Percentiles rank a stretch among this genome's conserved stretches.
phyloP scores from a whole-genome alignment of 2,329 filamentous ascomycete genomes.

The Dactylellina leptospora region DNA sequence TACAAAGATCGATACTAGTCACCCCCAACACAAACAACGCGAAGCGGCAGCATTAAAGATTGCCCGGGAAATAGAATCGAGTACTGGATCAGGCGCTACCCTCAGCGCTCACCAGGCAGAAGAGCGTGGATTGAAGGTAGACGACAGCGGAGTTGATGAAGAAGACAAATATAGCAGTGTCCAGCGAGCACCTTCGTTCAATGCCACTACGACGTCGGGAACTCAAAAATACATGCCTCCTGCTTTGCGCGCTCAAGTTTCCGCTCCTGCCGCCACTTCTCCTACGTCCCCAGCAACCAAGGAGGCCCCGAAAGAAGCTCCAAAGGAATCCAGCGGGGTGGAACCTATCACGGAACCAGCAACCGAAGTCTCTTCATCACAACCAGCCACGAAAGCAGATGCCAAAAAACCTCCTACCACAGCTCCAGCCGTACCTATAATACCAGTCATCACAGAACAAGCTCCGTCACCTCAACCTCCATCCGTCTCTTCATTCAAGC shows the following conservation, averaged over 20 bases:
- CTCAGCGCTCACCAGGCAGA: slow-evolving; percentile 86
- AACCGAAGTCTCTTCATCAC: slow-evolving; percentile 33
- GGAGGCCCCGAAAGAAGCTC: slow-evolving; percentile 24
- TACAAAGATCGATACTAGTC: slow-evolving; percentile 82
- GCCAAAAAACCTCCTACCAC: slow-evolving; percentile 59
- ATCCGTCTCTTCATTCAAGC: slow-evolving; percentile 48
- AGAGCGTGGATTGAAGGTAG: slow-evolving; percentile 77
- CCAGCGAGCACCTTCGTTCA: slow-evolving; percentile 67
- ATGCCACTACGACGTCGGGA: slow-evolving; percentile 66
- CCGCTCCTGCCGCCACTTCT: slow-evolving; percentile 57
- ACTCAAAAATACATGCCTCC: slow-evolving; percentile 88
- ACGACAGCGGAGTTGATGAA: slow-evolving; percentile 78
- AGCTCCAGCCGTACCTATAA: slow-evolving; percentile 43
- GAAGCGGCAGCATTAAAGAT: slow-evolving; percentile 81
- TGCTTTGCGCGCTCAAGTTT: slow-evolving; percentile 74
- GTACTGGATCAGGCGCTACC: slow-evolving; percentile 66
- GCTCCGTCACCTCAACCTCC: slow-evolving; percentile 50
- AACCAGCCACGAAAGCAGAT: slow-evolving; percentile 58
- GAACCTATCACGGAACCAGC: slow-evolving; percentile 12
- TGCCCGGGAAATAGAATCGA: slow-evolving; percentile 83
- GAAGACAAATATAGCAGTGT: slow-evolving; percentile 97
- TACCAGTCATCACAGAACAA: slow-evolving; percentile 51
- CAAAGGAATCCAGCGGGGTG: slow-evolving; percentile 15
- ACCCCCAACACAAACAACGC: slow-evolving; percentile 81
- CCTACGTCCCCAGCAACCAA: slow-evolving; percentile 54